Evolutionary conservation across 805 yeast genomes (phyloP).

Genomic region (Ogataea salicorniae): DNA sequence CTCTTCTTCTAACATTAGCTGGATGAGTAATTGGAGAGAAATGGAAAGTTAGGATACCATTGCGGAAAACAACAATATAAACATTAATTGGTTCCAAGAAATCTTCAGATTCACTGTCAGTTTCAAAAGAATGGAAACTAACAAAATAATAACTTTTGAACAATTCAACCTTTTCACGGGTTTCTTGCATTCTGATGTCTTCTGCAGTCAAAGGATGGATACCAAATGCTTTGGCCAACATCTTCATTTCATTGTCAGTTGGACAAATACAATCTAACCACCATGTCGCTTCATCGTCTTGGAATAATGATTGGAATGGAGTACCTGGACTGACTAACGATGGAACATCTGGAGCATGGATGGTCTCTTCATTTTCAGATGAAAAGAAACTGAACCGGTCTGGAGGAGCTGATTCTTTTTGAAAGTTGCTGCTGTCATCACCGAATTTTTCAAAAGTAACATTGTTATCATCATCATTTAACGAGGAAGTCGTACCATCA

Average conservation of each 20-base stretch:
- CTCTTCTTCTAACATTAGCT: constrained; percentile 77
- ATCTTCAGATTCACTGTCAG: constrained; percentile 75
- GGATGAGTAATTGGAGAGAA: constrained; percentile 64
- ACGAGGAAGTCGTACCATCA: constrained; percentile 13
- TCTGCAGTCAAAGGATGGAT: constrained; percentile 97
- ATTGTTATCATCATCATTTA: constrained; percentile 10
- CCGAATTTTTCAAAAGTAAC: constrained; percentile 19
- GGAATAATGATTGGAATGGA: constrained; percentile 64
- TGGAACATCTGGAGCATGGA: constrained; percentile 84
- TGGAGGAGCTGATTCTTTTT: constrained; percentile 38
- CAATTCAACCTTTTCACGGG: constrained; percentile 94
- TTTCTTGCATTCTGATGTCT: constrained; percentile 93
- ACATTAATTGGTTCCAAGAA: constrained; percentile 77
- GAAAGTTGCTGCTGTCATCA: neutral
- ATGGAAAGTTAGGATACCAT: constrained; percentile 66
- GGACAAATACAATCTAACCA: constrained; percentile 96
- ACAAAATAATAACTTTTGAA: constrained; percentile 92
- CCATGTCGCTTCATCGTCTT: constrained; percentile 77
- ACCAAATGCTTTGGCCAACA: constrained; percentile 88
- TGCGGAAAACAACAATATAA: constrained; percentile 65
- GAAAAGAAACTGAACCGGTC: constrained; percentile 82
- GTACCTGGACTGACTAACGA: constrained; percentile 64
- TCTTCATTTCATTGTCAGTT: constrained; percentile 90
- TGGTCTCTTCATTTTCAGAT: constrained; percentile 77
- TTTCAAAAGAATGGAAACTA: constrained; percentile 94